Percentiles rank a stretch among this genome's conserved stretches.
Conservation (phyloP, 306 rosid species). For the Prunus kanzakura region DNA sequence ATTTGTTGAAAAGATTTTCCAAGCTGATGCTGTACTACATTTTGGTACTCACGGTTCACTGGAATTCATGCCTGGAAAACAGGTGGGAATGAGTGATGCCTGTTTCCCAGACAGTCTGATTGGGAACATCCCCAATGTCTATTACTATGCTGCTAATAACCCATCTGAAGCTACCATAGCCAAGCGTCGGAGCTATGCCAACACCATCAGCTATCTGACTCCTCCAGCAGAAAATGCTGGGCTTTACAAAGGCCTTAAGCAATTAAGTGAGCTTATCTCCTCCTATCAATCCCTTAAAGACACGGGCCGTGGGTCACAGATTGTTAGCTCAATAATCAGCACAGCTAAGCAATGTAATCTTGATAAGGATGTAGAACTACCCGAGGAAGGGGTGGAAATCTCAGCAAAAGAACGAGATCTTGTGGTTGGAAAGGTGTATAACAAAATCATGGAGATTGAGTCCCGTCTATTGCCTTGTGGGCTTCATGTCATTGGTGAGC, state of each 20-base stretch:
- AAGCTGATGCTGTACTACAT: slow-evolving; percentile 95
- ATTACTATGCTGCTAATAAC: slow-evolving; percentile 94
- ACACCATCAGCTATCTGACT: slow-evolving; percentile 94
- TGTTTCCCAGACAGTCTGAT: slow-evolving; percentile 94
- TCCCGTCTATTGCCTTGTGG: slow-evolving; percentile 95
- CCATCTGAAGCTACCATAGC: slow-evolving; percentile 99
- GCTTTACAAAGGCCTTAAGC: slow-evolving; percentile 98
- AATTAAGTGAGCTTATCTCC: slow-evolving; percentile 87
- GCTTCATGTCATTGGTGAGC: slow-evolving; percentile 94
- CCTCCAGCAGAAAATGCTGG: slow-evolving; percentile 99
- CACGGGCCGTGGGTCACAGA: slow-evolving; percentile 92
- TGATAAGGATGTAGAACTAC: slow-evolving; percentile 90
- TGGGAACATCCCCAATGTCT: slow-evolving; percentile 89
- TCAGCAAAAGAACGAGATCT: slow-evolving; percentile 82
- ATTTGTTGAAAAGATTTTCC: slow-evolving; percentile 82
- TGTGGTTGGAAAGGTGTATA: slow-evolving; percentile 89
- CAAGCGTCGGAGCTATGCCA: slow-evolving; percentile 96
- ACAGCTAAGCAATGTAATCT: slow-evolving; percentile 96
- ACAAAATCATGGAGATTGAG: slow-evolving; percentile 98
- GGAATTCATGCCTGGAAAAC: slow-evolving; percentile 99
- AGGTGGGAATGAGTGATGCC: slow-evolving; percentile 99
- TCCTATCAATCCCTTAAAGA: slow-evolving; percentile 96
- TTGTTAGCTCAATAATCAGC: slow-evolving; percentile 97
- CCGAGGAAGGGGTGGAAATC: slow-evolving; percentile 78
- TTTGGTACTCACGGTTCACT: slow-evolving; percentile 98